Conservation (phyloP, 73 alveolate species). For the Paramecium sexaurelia region DNA sequence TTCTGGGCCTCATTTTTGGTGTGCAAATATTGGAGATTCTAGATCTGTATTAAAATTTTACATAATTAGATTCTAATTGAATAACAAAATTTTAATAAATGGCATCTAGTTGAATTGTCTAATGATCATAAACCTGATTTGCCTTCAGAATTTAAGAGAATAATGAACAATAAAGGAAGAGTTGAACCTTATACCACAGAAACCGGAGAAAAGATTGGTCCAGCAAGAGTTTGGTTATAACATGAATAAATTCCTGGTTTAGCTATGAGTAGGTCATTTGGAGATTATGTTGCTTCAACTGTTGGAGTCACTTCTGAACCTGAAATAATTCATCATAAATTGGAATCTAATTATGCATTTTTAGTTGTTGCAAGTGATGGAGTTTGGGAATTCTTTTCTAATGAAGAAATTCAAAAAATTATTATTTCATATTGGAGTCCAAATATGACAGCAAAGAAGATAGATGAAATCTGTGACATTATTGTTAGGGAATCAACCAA, state of each 20-base stretch:
- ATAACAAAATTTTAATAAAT: constrained; percentile 46
- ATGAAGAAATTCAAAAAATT: constrained; percentile 85
- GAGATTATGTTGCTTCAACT: constrained; percentile 89
- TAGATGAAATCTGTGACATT: constrained; percentile 62
- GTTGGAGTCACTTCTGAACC: constrained; percentile 96
- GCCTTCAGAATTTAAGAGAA: constrained; percentile 85
- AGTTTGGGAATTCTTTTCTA: constrained; percentile 92
- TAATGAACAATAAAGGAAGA: constrained; percentile 83
- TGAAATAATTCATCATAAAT: constrained; percentile 73
- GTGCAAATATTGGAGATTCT: constrained; percentile 80
- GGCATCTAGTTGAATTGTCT: constrained; percentile 68
- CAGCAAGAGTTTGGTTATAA: constrained; percentile 95
- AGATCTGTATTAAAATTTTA: constrained; percentile 48
- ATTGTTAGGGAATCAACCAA: constrained; percentile 79
- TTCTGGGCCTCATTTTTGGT: constrained; percentile 63
- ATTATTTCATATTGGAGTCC: constrained; percentile 49
- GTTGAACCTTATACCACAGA: constrained; percentile 79
- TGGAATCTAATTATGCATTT: constrained; percentile 79
- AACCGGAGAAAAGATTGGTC: constrained; percentile 83
- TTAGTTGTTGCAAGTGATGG: constrained; percentile 95
- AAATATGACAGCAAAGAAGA: constrained; percentile 43
- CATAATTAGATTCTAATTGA: constrained; percentile 29
- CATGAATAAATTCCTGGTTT: constrained; percentile 94
- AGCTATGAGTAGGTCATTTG: constrained; percentile 97
- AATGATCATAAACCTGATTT: constrained; percentile 93